Percentiles rank a stretch among this genome's conserved stretches.
Evolutionary conservation across 805 yeast species (phyloP).

Genomic region (Yarrowia alimentaria): DNA sequence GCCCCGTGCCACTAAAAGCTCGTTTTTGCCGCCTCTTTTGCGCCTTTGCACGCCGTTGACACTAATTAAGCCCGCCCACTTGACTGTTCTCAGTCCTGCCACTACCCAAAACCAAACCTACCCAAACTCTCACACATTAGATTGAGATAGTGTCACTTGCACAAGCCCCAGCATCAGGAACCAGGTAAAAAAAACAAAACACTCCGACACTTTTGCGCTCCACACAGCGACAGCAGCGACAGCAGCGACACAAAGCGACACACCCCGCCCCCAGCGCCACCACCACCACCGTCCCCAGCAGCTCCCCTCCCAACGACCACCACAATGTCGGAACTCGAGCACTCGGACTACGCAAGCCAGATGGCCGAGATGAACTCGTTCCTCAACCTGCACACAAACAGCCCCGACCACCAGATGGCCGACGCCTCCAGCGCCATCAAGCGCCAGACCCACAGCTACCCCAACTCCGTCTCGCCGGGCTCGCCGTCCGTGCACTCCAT

Average conservation of each 20-base stretch:
- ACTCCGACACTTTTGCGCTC: too few relatives aligned
- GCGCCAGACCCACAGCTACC: slow-evolving; percentile 26
- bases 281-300: not conserved
- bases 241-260: too few relatives aligned
- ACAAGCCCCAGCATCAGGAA: too few relatives aligned
- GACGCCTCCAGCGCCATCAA: not conserved
- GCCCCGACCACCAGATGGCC: slow-evolving; percentile 14
- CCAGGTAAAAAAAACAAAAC: too few relatives aligned
- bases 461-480: slow-evolving; percentile 22
- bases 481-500: slow-evolving; percentile 24
- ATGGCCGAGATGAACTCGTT: slow-evolving; percentile 27
- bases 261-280: not conserved
- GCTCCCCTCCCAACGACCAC: not conserved
- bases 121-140: too few relatives aligned
- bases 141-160: too few relatives aligned
- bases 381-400: slow-evolving; percentile 25
- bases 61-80: too few relatives aligned
- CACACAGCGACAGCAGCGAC: too few relatives aligned
- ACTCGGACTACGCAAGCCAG: slow-evolving; percentile 25
- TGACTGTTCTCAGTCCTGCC: too few relatives aligned
- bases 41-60: too few relatives aligned
- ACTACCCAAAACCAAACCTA: too few relatives aligned
- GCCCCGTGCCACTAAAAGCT: too few relatives aligned
- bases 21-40: not conserved
- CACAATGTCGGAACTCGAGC: slow-evolving; percentile 13